A percentile compares a stretch with the other conserved stretches of the same genome.
phyloP scores from a whole-genome alignment of 148 eudicot species.

The Drosera capensis region DNA sequence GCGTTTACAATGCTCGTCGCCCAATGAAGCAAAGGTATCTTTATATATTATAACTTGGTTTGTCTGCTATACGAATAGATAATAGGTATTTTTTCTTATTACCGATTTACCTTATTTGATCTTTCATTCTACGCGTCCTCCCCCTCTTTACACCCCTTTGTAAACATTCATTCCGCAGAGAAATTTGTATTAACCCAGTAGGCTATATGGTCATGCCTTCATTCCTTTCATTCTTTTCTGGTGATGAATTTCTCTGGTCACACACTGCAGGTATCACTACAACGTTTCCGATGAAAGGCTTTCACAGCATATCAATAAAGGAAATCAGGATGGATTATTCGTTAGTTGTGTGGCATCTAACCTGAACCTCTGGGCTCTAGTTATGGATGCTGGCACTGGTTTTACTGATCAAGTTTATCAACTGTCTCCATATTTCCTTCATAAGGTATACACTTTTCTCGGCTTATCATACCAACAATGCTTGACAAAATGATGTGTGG shows the following conservation, averaged over 20 bases:
- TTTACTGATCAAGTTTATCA: slow-evolving; percentile 48
- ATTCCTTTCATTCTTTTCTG: not conserved
- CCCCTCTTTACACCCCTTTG: too few species aligned
- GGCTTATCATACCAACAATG: not conserved
- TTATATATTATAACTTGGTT: not conserved
- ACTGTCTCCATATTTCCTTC: slow-evolving; percentile 53
- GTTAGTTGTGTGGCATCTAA: slow-evolving; percentile 59
- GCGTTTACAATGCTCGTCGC: slow-evolving; percentile 58
- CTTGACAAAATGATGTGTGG: not conserved
- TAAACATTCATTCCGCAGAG: not conserved
- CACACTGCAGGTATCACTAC: slow-evolving; percentile 52
- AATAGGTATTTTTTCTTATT: not conserved
- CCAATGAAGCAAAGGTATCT: slow-evolving; percentile 78
- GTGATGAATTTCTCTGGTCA: not conserved
- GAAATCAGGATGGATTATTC: slow-evolving; percentile 53
- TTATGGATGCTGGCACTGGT: slow-evolving; percentile 76
- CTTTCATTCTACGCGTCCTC: not conserved
- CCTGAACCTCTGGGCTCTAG: slow-evolving; percentile 57
- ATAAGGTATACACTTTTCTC: slow-evolving; percentile 33
- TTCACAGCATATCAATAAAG: slow-evolving; percentile 57
- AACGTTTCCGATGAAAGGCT: slow-evolving; percentile 61
- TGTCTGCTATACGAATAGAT: not conserved
- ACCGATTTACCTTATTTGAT: not conserved
- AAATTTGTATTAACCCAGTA: not conserved
- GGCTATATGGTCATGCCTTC: not conserved